Evolutionary conservation across 1,284 basidiomycete species (phyloP), one percentile per base, ranked within the genome.

Genomic region (Cronartium quercuum): DNA sequence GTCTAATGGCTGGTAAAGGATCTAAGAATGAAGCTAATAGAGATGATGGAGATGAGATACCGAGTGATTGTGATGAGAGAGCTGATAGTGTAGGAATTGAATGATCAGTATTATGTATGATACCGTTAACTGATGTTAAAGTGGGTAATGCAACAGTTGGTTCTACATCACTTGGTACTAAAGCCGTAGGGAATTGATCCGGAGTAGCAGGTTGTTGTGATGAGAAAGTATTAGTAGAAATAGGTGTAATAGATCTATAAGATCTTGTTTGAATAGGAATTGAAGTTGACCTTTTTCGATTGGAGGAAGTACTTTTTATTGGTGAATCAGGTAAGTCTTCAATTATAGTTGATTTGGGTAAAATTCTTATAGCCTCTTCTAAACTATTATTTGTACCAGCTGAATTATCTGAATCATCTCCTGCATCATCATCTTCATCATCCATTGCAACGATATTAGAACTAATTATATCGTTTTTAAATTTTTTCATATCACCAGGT

Each of bases 71-170:
- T 24, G 34, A 61, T 7, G 64, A 62, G 35, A 9, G 35, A 57
- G 38, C 62, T 55, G 38, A 74, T 15, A 24, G 64, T 60, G 29
- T 66, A n/a, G 40, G 70, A 66, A 12, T 21, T 13, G 68, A 38
- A n/a, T 55, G 13, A 21, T 61, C 13, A 55, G 10, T 15, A 6
- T 44, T 41, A 51, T 74, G 47, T 35, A 74, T 44, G 55, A 74
- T 74, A 12, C 70, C 70, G 37, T 57, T 74, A 24, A 74, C 70
- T 4, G 63, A 66, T 21, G 64, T 74, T 6, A 74, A 57, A 40
- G 70, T 66, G 29, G 69, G 42, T 6, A 73, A 12, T 15, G 69
- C 34, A 40, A 57, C 24, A 18, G 51, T 51, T 47, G 70, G 70
- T 42, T 74, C 70, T 55, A 57, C 63, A 37, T 66, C 70, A 42